phyloP scores from a whole-genome alignment of 371 early-diverging fungal species.

The Rhizopus arrhizus region DNA sequence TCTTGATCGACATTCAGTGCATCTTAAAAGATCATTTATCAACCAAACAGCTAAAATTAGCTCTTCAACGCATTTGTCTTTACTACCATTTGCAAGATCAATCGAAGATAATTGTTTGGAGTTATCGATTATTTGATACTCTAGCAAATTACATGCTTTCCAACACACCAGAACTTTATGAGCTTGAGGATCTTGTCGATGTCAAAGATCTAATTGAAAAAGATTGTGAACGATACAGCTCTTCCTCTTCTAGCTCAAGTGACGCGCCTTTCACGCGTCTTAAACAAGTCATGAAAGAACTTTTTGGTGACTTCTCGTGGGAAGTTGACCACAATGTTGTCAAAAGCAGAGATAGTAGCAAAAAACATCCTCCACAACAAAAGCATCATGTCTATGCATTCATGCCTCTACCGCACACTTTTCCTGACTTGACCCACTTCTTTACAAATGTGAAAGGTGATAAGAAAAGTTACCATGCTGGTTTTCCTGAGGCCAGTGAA shows the following conservation, averaged over 20 bases:
- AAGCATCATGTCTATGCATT: slow-evolving; percentile 10
- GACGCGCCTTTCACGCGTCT: slow-evolving; percentile 18
- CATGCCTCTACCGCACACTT: neutral
- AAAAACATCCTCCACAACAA: neutral
- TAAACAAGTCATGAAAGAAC: slow-evolving; percentile 24
- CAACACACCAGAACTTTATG: neutral
- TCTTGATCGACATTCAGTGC: slow-evolving; percentile 1
- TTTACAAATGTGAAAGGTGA: neutral
- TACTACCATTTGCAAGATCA: neutral
- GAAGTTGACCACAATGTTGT: neutral
- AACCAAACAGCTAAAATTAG: neutral
- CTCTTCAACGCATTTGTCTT: neutral
- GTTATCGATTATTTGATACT: neutral
- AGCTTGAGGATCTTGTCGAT: neutral
- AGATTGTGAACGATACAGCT: neutral
- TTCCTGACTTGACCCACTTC: neutral
- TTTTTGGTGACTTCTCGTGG: slow-evolving; percentile 27
- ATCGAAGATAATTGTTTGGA: neutral
- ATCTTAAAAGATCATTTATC: neutral
- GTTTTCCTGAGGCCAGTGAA: neutral
- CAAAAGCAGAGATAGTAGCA: neutral
- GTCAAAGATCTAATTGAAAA: neutral
- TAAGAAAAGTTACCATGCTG: neutral
- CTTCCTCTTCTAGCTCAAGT: neutral
- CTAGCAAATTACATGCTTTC: neutral